Percentiles rank a stretch among this genome's conserved stretches.
Evolutionary conservation across 2,329 filamentous ascomycete genomes (phyloP).

Genomic region (Apiospora aurea): DNA sequence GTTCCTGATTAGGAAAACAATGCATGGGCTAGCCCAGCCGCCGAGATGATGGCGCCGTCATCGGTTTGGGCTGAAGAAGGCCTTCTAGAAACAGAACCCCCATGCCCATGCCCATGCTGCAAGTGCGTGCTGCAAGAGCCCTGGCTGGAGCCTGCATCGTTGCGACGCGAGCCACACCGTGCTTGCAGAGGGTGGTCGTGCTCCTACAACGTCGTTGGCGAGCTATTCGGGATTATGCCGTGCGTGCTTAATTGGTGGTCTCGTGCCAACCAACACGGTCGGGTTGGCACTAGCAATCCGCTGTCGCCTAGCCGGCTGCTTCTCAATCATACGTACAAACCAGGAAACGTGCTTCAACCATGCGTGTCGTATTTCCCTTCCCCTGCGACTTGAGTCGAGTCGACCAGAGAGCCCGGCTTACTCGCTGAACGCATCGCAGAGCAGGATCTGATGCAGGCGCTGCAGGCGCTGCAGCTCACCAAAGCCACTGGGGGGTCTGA

Average conservation of each 20-base stretch:
- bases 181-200: not conserved
- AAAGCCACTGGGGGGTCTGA: not conserved
- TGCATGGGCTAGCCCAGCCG: not conserved
- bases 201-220: not conserved
- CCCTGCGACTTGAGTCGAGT: slow-evolving; percentile 1
- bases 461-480: slow-evolving; percentile 12
- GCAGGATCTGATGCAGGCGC: not conserved
- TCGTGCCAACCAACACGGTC: not conserved
- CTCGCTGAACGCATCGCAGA: not conserved
- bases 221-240: slow-evolving; percentile 13
- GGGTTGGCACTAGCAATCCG: not conserved
- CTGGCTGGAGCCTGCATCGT: not conserved
- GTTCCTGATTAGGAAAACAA: slow-evolving; percentile 3
- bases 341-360: slow-evolving; percentile 4
- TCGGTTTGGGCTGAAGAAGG: slow-evolving; percentile 16
- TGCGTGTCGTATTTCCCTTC: not conserved
- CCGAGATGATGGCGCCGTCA: slow-evolving; percentile 5
- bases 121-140: slow-evolving; percentile 9
- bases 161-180: slow-evolving; percentile 14
- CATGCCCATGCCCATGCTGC: slow-evolving; percentile 6
- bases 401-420: slow-evolving; percentile 6
- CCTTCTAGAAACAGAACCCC: slow-evolving; percentile 8
- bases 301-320: not conserved
- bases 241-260: not conserved
- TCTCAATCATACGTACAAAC: not conserved